Evolutionary conservation across 2,329 filamentous ascomycete species (phyloP).

Genomic region (Xylariaceae sp.): DNA sequence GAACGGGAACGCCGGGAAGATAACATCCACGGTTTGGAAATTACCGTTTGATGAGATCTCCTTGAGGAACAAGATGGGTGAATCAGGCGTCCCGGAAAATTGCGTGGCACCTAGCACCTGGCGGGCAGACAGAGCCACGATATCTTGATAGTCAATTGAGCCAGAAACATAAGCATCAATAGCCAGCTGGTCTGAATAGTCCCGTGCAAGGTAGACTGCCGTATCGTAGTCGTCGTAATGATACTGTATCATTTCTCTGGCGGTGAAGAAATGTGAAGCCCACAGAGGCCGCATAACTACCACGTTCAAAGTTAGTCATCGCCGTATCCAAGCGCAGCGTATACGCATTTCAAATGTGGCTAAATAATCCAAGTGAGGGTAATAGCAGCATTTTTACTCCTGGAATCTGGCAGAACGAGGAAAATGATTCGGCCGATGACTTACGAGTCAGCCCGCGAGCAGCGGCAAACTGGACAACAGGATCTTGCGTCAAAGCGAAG

Average conservation of each 20-base stretch:
- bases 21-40: conserved; percentile 80
- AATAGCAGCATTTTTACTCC: neutral
- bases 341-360: neutral
- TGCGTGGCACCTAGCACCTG: conserved; percentile 75
- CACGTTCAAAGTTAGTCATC: neutral
- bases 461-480: conserved; percentile 73
- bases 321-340: neutral
- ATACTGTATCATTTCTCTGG: conserved; percentile 61
- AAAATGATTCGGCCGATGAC: neutral
- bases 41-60: conserved; percentile 84
- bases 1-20: conserved; percentile 81
- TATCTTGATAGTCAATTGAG: conserved; percentile 69
- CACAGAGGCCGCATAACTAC: conserved; percentile 68
- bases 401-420: neutral
- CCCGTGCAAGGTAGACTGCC: conserved; percentile 57
- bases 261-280: conserved; percentile 64
- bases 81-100: conserved; percentile 66
- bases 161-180: conserved; percentile 68
- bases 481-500: conserved; percentile 69
- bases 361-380: neutral
- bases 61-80: conserved; percentile 73
- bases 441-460: conserved; percentile 61
- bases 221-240: conserved; percentile 70
- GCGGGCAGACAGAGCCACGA: conserved; percentile 69
- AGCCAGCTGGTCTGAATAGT: conserved; percentile 67